Percentiles rank a stretch among this genome's conserved stretches.
Conservation (phyloP, 768 basidiomycete genomes). For the Dacryopinax spathularia region DNA sequence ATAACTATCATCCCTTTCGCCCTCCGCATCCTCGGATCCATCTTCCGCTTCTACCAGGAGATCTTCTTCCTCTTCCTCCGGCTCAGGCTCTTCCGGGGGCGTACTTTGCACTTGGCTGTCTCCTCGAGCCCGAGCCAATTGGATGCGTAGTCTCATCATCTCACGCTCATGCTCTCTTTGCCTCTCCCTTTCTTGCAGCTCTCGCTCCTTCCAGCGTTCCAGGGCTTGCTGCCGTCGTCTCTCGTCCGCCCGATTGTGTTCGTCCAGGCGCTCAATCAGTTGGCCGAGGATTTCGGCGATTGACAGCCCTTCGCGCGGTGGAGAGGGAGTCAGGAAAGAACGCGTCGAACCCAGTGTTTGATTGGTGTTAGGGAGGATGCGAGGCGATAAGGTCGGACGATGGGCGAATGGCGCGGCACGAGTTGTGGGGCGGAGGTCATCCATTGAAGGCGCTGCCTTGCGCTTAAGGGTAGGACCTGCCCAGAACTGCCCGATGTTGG, state of each 20-base stretch:
- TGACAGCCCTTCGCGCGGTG: neutral
- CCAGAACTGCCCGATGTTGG: neutral
- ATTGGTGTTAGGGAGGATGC: neutral
- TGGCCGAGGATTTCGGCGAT: conserved; percentile 1
- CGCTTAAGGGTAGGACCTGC: neutral
- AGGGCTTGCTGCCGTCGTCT: neutral
- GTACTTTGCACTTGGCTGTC: neutral
- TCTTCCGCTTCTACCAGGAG: neutral
- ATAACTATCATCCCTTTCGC: conserved; percentile 2
- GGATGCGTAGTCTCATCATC: neutral
- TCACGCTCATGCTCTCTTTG: neutral
- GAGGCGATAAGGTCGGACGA: neutral
- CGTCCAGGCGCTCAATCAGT: neutral
- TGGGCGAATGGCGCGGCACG: neutral
- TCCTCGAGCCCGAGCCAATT: neutral
- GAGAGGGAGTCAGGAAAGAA: neutral
- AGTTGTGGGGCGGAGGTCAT: neutral
- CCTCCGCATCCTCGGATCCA: neutral
- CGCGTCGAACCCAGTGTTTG: neutral
- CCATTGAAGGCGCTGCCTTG: neutral
- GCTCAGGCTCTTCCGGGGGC: neutral
- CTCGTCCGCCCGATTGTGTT: neutral
- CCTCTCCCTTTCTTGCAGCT: neutral
- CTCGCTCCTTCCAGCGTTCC: neutral
- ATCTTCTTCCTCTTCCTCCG: conserved; percentile 1